Base-by-base conservation (phyloP, 2,329 filamentous ascomycete species). In the Stylonectria norvegica region DNA sequence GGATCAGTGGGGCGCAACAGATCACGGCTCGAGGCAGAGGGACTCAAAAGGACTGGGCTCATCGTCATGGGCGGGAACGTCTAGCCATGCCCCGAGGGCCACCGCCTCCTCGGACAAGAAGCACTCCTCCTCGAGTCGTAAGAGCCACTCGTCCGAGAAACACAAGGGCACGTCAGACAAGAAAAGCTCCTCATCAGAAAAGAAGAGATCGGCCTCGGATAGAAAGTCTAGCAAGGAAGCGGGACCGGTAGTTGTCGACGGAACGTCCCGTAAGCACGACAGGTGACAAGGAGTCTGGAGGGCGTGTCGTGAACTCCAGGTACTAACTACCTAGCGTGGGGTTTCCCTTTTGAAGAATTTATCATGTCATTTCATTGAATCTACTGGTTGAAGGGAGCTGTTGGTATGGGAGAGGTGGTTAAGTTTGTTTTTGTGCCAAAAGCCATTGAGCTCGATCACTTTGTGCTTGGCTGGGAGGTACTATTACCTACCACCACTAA, bases 171-270 rank as follows among this genome's bases (percentile, higher is more conserved):
- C 36, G 12, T 27, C 41, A 5, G 44, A 52, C 16, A 52, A 40
- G 37, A 55, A 45, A 15, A 33, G 31, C 15, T 38, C 40, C 9
- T 19, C 31, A 10, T 34, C 20, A 20, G 30, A 25, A 7, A 50
- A 45, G 28, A 45, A 36, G 23, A 12, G 29, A 22, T 27, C 46
- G 3, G 17, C 33, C 15, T 31, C 31, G 15, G 41, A 41, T 18
- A 36, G 20, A 29, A 45, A 45, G 12, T 38, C 33, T 28, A 43
- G 30, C 28, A 44, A 45, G 34, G 29, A 39, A 19, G 34, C 38
- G 8, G 38, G 45, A 3, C 43, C 50, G 10, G 41, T 52, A 15
- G 30, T 57, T 28, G 49, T 46, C 7, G 41, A 57, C 31, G 54
- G 53, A 16, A 46, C 48, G n/a, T 46, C 42, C 14, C n/a, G n/a